These are phyloP conservation scores for Cordyceps militaris DNA, from an alignment of 2,329 filamentous ascomycete genomes.

Conservation along the genomic window DNA sequence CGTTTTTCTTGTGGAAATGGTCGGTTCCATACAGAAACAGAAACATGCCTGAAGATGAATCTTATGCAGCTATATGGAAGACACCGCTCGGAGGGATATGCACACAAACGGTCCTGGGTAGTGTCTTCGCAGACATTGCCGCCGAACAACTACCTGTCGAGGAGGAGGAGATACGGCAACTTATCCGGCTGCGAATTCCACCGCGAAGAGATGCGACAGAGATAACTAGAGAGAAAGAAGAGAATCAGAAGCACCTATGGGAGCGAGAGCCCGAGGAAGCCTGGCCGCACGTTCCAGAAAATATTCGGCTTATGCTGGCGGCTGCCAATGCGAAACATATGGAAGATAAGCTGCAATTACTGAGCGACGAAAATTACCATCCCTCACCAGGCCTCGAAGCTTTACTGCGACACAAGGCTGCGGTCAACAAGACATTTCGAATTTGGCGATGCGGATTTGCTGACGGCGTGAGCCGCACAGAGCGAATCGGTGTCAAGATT, in stretches of 20 bases:
- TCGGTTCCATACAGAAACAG: conserved; percentile 16
- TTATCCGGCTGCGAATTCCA: conserved; percentile 9
- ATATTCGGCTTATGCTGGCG: conserved; percentile 10
- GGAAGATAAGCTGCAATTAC: conserved; percentile 13
- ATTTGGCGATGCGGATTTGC: conserved; percentile 16
- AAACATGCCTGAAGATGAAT: conserved; percentile 15
- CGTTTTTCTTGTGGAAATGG: conserved; percentile 15
- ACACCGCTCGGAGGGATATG: not conserved
- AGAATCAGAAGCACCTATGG: not conserved
- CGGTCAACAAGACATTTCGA: conserved; percentile 13
- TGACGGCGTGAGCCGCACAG: conserved; percentile 10
- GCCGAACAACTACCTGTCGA: conserved; percentile 5
- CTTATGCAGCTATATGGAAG: conserved; percentile 14
- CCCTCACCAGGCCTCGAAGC: conserved; percentile 2
- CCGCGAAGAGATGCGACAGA: not conserved
- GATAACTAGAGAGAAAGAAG: not conserved
- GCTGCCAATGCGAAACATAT: conserved; percentile 15
- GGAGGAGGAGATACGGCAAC: conserved; percentile 10
- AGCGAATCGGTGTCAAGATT: conserved; percentile 15
- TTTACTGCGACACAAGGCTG: conserved; percentile 5
- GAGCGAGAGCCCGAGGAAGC: conserved; percentile 4
- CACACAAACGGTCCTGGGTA: not conserved
- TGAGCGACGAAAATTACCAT: conserved; percentile 14
- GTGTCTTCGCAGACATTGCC: conserved; percentile 11
- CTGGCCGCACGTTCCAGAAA: conserved; percentile 12